Evolutionary conservation across 164 flowering plant species (phyloP).

Genomic region (Aristolochia californica): DNA sequence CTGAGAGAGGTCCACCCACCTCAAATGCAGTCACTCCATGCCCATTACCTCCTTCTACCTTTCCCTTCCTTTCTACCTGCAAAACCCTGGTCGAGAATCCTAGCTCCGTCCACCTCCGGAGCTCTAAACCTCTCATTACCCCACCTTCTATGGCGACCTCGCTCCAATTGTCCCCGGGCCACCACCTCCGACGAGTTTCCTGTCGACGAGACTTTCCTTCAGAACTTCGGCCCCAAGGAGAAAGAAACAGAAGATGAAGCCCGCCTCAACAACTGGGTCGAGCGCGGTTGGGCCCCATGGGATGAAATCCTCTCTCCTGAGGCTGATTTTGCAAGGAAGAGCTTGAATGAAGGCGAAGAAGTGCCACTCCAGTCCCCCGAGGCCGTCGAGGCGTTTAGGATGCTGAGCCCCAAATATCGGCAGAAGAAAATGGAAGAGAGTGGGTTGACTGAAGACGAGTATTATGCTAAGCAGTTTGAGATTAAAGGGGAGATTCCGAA

Average conservation of each 20-base stretch:
- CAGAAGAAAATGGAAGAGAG: constrained; percentile 63
- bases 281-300: constrained; percentile 98
- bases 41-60: neutral
- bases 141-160: neutral
- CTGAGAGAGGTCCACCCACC: neutral
- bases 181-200: constrained; percentile 60
- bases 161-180: neutral
- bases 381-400: constrained; percentile 75
- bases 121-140: neutral
- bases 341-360: constrained; percentile 87
- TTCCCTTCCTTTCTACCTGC: neutral
- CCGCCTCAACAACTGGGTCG: constrained; percentile 69
- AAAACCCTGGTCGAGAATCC: neutral
- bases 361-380: constrained; percentile 70
- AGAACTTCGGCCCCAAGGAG: constrained; percentile 41
- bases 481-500: constrained; percentile 70
- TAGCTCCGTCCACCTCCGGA: neutral
- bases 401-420: constrained; percentile 63
- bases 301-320: constrained; percentile 83
- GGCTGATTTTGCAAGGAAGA: constrained; percentile 71
- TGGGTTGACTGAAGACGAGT: constrained; percentile 81
- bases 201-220: constrained; percentile 63
- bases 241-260: constrained; percentile 75
- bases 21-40: constrained; percentile 1
- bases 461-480: constrained; percentile 58